Evolutionary conservation across 768 basidiomycete genomes (phyloP), one percentile per base, ranked within the genome.

Genomic region (Hypholoma sublateritium): DNA sequence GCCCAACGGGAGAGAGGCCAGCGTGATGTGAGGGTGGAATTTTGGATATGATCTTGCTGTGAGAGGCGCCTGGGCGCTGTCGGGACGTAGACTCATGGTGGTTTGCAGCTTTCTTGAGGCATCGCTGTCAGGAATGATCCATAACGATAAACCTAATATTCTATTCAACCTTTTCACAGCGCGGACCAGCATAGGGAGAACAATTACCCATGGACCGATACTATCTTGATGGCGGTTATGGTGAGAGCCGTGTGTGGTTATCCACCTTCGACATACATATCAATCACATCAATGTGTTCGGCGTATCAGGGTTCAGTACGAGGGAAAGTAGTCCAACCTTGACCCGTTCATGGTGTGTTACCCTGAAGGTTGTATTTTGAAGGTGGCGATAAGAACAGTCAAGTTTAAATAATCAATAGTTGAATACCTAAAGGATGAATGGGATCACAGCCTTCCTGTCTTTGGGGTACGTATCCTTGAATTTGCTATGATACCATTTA

Each of bases 371-470:
- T 32, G 28, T 32, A 5, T 9, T 7, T 32, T 32, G 28, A 32
- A 32, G 28, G 28, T 9, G 5, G 9, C 6, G 5, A 32, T 7
- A 32, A 32, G 9, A 32, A 3, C 6, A 28, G 9, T 32, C 9
- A 32, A 7, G 28, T 2, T 32, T 6, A n/a, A n/a, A n/a, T n/a
- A n/a, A n/a, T 32, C 28, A 7, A 5, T 32, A 46, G 13, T 24
- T 19, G 45, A 37, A 50, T n/a, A 28, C 22, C 62, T 68, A 93
- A 47, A 92, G 70, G 48, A 95, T 2, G 62, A 86, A 87, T 0
- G 96, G 95, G n/a, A 98, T 74, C 28, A 94, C 84, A 3, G 80
- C 84, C 66, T 82, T 91, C 61, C 94, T 77, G 32, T 89, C 82
- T 59, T 78, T 79, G 1, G 95, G 93, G 69, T 94, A 98, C n/a